Conservation (phyloP, 495 filamentous ascomycete species). For the Penicillium flavigenum region DNA sequence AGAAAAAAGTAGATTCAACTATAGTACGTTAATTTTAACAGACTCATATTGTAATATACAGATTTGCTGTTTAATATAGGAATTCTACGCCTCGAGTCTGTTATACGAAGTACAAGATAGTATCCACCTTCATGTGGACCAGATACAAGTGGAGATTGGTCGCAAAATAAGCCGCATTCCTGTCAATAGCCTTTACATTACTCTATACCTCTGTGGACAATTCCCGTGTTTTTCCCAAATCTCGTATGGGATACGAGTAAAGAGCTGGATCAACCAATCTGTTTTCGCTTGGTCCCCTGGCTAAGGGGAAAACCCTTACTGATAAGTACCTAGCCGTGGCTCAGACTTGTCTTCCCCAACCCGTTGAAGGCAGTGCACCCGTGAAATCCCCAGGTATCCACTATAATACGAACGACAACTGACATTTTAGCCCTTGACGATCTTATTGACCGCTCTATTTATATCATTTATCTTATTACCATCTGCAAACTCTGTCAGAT, state of each 20-base stretch:
- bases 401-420: not conserved
- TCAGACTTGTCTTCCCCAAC: not conserved
- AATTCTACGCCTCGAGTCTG: no score
- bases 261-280: no score
- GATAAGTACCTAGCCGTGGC: not conserved
- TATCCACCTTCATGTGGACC: not conserved
- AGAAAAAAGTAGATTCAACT: no score
- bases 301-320: not conserved
- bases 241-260: no score
- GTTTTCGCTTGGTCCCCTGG: no score
- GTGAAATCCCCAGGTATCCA: not conserved
- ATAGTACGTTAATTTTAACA: no score
- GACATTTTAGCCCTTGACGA: not conserved
- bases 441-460: not conserved
- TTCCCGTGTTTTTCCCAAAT: no score
- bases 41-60: not conserved
- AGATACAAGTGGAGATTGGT: not conserved
- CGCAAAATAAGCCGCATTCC: constrained; percentile 1
- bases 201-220: no score
- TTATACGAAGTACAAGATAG: not conserved
- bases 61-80: no score
- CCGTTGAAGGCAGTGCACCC: not conserved
- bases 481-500: not conserved
- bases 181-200: not conserved
- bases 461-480: not conserved